Conservation (phyloP, 805 yeast genomes). For the Saccharomycopsis sp. region DNA sequence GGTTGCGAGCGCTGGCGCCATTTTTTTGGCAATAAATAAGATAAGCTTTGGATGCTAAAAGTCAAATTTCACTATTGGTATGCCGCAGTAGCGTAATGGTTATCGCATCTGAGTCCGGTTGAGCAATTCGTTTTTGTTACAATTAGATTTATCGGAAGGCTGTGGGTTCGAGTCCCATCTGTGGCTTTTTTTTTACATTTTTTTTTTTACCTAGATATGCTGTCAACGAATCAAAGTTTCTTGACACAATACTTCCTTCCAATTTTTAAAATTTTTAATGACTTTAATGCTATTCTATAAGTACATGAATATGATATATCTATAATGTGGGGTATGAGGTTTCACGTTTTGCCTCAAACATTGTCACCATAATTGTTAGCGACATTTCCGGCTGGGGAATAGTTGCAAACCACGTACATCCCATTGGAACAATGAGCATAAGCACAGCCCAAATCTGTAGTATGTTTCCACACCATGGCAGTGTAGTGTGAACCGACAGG, state of each 20-base stretch:
- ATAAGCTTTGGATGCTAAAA: background rate
- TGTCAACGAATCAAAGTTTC: too few species aligned
- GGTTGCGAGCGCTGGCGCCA: too few species aligned
- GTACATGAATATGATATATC: too few species aligned
- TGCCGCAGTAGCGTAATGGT: slow-evolving; percentile 22
- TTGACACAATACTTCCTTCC: too few species aligned
- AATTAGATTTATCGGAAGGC: slow-evolving; percentile 21
- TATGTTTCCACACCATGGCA: slow-evolving; percentile 62
- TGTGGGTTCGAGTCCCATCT: slow-evolving; percentile 23
- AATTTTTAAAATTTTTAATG: too few species aligned
- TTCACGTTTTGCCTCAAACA: too few species aligned
- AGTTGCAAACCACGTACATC: slow-evolving; percentile 51
- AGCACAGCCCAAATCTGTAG: slow-evolving; percentile 71
- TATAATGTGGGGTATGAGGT: too few species aligned
- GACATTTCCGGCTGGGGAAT: slow-evolving; percentile 51
- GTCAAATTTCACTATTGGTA: too few species aligned
- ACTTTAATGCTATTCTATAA: too few species aligned
- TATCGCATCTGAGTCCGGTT: slow-evolving; percentile 23
- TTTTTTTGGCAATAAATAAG: too few species aligned
- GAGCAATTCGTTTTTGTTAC: background rate
- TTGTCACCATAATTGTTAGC: slow-evolving; percentile 29
- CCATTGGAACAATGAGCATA: slow-evolving; percentile 45
- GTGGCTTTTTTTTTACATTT: slow-evolving; percentile 11
- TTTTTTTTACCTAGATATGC: background rate
- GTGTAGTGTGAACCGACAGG: slow-evolving; percentile 56